phyloP scores from a whole-genome alignment of 1,284 basidiomycete species.

The Kalmanozyma brasiliensis region DNA sequence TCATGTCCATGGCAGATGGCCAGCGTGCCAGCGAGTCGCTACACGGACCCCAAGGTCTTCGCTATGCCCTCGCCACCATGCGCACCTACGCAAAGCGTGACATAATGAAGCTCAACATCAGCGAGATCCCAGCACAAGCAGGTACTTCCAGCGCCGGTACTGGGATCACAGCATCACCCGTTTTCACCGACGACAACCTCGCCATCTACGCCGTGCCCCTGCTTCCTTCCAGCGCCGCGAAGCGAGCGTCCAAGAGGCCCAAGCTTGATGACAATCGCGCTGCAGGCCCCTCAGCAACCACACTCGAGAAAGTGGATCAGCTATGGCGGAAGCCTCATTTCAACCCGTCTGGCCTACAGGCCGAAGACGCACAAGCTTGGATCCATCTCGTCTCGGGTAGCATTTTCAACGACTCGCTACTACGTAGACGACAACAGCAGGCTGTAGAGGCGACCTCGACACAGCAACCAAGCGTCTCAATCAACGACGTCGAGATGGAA shows the following conservation, averaged over 20 bases:
- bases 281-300: conserved; percentile 3
- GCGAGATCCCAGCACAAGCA: conserved; percentile 25
- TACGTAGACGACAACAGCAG: conserved; percentile 31
- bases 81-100: conserved; percentile 59
- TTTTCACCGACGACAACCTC: conserved; percentile 76
- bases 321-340: conserved; percentile 39
- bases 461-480: conserved; percentile 4
- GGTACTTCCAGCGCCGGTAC: conserved; percentile 15
- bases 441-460: neutral
- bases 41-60: conserved; percentile 78
- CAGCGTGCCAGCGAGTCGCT: conserved; percentile 74
- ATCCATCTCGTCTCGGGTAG: conserved; percentile 53
- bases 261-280: conserved; percentile 10
- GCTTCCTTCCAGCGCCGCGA: conserved; percentile 58
- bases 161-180: conserved; percentile 64
- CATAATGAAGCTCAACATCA: conserved; percentile 43
- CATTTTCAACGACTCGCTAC: conserved; percentile 62
- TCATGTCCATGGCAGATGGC: conserved; percentile 85
- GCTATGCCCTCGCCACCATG: conserved; percentile 78
- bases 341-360: conserved; percentile 48
- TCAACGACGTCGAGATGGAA: conserved; percentile 27
- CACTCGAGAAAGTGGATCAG: conserved; percentile 21
- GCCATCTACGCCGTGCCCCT: conserved; percentile 76
- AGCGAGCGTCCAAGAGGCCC: conserved; percentile 26
- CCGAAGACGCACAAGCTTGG: conserved; percentile 49